phyloP scores from a whole-genome alignment of 495 filamentous ascomycete genomes.

The Xylaria grammica region DNA sequence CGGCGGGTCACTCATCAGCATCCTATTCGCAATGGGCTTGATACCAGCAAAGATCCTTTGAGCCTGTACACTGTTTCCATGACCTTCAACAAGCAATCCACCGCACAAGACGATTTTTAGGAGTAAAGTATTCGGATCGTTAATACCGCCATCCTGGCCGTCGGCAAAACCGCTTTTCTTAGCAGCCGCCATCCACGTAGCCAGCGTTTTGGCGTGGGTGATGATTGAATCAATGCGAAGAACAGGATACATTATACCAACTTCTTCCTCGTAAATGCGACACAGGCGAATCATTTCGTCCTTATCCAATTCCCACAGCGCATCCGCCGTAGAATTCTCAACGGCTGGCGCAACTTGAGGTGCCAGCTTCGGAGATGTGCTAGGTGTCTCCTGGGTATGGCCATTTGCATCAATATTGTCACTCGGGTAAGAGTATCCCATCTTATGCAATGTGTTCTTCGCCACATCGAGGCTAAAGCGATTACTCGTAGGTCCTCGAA shows the following conservation, averaged over 20 bases:
- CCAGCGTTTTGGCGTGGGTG: slow-evolving; percentile 66
- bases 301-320: slow-evolving; percentile 73
- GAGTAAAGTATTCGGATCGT: slow-evolving; percentile 70
- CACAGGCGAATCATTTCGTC: slow-evolving; percentile 76
- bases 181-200: slow-evolving; percentile 67
- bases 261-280: slow-evolving; percentile 78
- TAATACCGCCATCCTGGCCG: slow-evolving; percentile 62
- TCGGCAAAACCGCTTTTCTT: slow-evolving; percentile 35
- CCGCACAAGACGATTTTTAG: slow-evolving; percentile 82
- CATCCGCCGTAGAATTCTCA: slow-evolving; percentile 60
- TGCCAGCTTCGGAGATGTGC: slow-evolving; percentile 48
- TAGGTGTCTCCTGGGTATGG: slow-evolving; percentile 59
- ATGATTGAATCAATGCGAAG: slow-evolving; percentile 71
- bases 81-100: slow-evolving; percentile 72
- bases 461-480: slow-evolving; percentile 87
- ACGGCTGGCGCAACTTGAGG: slow-evolving; percentile 44
- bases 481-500: slow-evolving; percentile 85
- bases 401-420: slow-evolving; percentile 66
- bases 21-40: slow-evolving; percentile 69
- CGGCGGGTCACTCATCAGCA: slow-evolving; percentile 67
- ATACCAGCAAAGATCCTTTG: slow-evolving; percentile 72
- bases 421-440: slow-evolving; percentile 72
- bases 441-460: slow-evolving; percentile 82
- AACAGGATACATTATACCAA: slow-evolving; percentile 86
- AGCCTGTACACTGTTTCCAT: slow-evolving; percentile 76